Conservation (phyloP, 148 eudicot genomes). For the Selenicereus undatus region DNA sequence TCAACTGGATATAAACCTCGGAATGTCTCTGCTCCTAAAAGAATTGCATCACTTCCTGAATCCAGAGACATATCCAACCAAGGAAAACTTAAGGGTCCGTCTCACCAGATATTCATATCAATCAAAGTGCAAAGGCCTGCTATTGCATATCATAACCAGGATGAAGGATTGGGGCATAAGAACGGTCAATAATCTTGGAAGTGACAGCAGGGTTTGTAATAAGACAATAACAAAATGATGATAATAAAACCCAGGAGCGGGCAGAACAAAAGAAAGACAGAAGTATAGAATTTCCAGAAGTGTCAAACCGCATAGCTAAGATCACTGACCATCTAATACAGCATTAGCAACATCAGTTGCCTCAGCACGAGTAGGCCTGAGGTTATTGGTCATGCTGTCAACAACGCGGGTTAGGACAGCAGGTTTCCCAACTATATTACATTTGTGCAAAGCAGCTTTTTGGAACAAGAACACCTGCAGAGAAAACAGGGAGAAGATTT, state of each 20-base stretch:
- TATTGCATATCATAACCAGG: not conserved
- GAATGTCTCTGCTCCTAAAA: conserved; percentile 95
- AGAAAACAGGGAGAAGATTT: conserved; percentile 10
- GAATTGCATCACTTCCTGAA: conserved; percentile 96
- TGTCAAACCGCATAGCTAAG: not conserved
- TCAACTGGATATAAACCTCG: conserved; percentile 90
- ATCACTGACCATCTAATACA: conserved; percentile 73
- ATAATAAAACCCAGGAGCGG: too few relatives aligned
- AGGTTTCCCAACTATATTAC: conserved; percentile 97
- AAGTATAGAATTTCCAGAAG: not conserved
- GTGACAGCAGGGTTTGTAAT: too few relatives aligned
- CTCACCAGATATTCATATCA: not conserved
- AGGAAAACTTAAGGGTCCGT: not conserved
- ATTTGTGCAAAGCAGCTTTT: conserved; percentile 88
- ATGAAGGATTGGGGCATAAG: not conserved
- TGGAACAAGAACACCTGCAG: conserved; percentile 90
- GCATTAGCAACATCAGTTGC: conserved; percentile 99
- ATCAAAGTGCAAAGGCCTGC: not conserved
- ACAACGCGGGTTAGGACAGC: conserved; percentile 98
- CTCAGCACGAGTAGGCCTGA: conserved; percentile 98
- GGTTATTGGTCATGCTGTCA: conserved; percentile 96
- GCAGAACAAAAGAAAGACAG: too few relatives aligned
- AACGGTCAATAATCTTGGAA: too few relatives aligned
- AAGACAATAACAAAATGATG: too few relatives aligned
- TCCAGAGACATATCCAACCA: conserved; percentile 14